Evolutionary conservation across 2,329 filamentous ascomycete genomes (phyloP).

Genomic region (Triangularia setosa): DNA sequence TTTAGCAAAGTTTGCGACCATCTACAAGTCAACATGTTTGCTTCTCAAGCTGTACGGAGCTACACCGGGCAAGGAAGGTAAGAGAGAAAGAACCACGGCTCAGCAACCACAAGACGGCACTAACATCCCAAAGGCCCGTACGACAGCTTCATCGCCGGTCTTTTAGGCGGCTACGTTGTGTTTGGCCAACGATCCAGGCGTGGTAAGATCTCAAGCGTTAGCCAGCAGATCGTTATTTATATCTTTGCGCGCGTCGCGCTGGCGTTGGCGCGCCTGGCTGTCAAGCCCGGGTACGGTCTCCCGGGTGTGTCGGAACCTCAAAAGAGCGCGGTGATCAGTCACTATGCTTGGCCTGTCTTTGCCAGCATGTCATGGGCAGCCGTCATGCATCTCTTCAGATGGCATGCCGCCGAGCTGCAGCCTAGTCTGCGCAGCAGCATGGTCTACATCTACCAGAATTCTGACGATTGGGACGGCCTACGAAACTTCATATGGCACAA

Average conservation of each 20-base stretch:
- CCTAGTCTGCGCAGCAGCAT: conserved; percentile 89
- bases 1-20: conserved; percentile 81
- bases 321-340: conserved; percentile 48
- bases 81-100: conserved; percentile 14
- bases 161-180: conserved; percentile 87
- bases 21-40: conserved; percentile 84
- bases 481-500: conserved; percentile 86
- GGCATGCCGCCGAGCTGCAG: conserved; percentile 88
- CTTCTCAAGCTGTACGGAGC: conserved; percentile 61
- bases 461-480: conserved; percentile 83
- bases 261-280: conserved; percentile 75
- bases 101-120: not conserved
- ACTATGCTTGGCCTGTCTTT: conserved; percentile 89
- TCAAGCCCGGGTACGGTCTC: conserved; percentile 59
- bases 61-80: conserved; percentile 57
- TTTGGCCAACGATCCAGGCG: conserved; percentile 69
- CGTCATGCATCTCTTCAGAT: conserved; percentile 94
- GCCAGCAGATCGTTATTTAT: conserved; percentile 97
- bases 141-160: conserved; percentile 81
- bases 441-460: conserved; percentile 93
- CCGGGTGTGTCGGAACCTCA: conserved; percentile 47
- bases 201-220: conserved; percentile 73
- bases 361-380: conserved; percentile 85
- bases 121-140: conserved; percentile 53
- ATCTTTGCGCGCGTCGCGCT: conserved; percentile 90